Base-by-base conservation (phyloP, 352 stramenopile genomes). In the Globisporangium emineosum region DNA sequence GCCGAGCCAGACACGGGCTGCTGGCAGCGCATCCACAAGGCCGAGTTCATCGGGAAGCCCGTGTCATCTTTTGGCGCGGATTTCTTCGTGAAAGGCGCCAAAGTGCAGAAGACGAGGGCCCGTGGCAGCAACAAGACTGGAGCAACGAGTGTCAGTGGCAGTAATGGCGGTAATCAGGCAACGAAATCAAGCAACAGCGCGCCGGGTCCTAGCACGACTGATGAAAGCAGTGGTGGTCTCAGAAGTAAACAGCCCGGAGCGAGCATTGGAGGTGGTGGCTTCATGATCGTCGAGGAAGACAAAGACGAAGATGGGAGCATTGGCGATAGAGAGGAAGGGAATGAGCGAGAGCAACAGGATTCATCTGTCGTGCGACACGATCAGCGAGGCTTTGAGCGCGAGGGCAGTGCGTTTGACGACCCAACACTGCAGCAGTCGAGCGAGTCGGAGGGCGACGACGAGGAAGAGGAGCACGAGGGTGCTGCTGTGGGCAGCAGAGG, bases 1-100 rank as follows among this genome's bases (percentile, higher is more conserved):
- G 43, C 17, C 2, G 77, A 88, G 61, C 80, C 84, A 0, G 69
- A 81, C 45, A 91, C 82, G 35, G 80, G 81, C 3, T 76, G 81
- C 37, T 93, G 84, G 84, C 62, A 69, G 17, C 71, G 80, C 1
- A 89, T 91, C 54, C 78, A 90, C 68, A 79, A 72, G 50, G 81
- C 64, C 12, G 82, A 91, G 64, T 81, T 71, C 49, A 69, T 93
- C 40, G 80, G 80, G 8, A 88, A 91, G 43, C 84, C 81, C 12
- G 71, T 86, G 42, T 75, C 82, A 27, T 86, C 76, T 6, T 88
- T 84, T 40, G 82, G 80, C 8, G 73, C 78, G 17, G 85, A 93
- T 45, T 91, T 93, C 40, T 76, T 91, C 32, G 75, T 91, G 25
- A 79, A 82, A 33, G 82, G 82, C 21, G 57, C 66, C 3, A 91